These are phyloP conservation scores for Blastobotrys elegans DNA, from an alignment of 1,139 yeast species.

Conservation along the genomic window DNA sequence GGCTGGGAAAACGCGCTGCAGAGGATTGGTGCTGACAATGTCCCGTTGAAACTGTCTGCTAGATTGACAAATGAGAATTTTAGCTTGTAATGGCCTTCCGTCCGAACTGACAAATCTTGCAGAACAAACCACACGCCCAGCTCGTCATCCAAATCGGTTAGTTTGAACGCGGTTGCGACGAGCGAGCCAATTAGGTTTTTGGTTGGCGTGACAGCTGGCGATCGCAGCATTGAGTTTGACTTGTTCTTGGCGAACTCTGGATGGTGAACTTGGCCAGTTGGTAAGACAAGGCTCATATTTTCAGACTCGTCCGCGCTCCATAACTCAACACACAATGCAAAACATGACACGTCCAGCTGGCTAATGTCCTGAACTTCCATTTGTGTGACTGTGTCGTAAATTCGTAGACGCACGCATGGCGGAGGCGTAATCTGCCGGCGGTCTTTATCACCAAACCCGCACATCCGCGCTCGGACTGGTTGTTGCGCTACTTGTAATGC, in stretches of 20 bases:
- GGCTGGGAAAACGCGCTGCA: constrained; percentile 35
- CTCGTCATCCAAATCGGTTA: constrained; percentile 35
- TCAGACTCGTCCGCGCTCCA: constrained; percentile 37
- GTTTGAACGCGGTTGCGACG: constrained; percentile 39
- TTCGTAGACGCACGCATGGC: constrained; percentile 37
- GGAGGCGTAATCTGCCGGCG: constrained; percentile 43
- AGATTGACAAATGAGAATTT: constrained; percentile 37
- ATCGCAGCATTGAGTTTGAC: constrained; percentile 7
- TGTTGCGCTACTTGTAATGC: constrained; percentile 38
- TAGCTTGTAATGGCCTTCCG: constrained; percentile 41
- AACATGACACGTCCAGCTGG: constrained; percentile 32
- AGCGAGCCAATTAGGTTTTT: constrained; percentile 40
- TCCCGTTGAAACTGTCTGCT: constrained; percentile 22
- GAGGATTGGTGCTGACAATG: constrained; percentile 30
- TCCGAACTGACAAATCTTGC: constrained; percentile 41
- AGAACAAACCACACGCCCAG: constrained; percentile 42
- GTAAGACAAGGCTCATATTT: constrained; percentile 31
- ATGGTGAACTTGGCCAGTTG: constrained; percentile 19
- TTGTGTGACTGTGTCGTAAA: constrained; percentile 31
- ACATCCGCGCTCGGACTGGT: constrained; percentile 44
- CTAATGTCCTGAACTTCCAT: constrained; percentile 24
- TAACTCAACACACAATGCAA: constrained; percentile 36
- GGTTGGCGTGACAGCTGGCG: constrained; percentile 22
- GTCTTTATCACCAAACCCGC: constrained; percentile 45
- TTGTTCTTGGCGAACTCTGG: constrained; percentile 6